phyloP scores from a whole-genome alignment of 2,329 filamentous ascomycete genomes.

The Aureobasidium sp. region DNA sequence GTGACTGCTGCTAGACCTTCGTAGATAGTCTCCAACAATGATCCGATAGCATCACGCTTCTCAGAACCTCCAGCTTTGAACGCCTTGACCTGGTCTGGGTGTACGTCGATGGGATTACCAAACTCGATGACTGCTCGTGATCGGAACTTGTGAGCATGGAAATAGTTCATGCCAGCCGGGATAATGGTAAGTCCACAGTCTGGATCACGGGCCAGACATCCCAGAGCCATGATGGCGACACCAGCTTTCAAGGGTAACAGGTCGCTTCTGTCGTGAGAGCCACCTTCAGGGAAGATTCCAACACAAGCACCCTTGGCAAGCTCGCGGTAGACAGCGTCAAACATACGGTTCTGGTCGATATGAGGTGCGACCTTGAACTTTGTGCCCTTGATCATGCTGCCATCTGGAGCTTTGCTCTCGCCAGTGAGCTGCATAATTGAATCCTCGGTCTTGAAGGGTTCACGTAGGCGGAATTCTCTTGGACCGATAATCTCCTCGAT shows the following conservation, averaged over 20 bases:
- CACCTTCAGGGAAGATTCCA: constrained; percentile 94
- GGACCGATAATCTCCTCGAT: constrained; percentile 76
- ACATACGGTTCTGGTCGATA: constrained; percentile 88
- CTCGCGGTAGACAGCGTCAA: constrained; percentile 86
- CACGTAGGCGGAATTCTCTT: constrained; percentile 78
- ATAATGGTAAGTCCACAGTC: constrained; percentile 89
- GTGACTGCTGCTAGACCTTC: constrained; percentile 81
- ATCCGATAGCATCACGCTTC: constrained; percentile 77
- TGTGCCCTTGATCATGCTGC: constrained; percentile 63
- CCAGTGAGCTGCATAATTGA: constrained; percentile 76
- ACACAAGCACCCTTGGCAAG: constrained; percentile 79
- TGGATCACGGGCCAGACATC: constrained; percentile 75
- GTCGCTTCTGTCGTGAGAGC: constrained; percentile 89
- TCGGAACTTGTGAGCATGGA: constrained; percentile 96
- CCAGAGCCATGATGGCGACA: constrained; percentile 95
- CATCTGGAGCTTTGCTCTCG: constrained; percentile 52
- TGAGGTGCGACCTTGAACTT: constrained; percentile 86
- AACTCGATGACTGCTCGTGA: constrained; percentile 95
- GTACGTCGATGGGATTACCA: constrained; percentile 79
- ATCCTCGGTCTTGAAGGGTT: constrained; percentile 70
- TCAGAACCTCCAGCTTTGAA: constrained; percentile 65
- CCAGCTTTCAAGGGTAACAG: constrained; percentile 93
- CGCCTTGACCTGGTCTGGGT: constrained; percentile 71
- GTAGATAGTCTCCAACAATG: constrained; percentile 79
- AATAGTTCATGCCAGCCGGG: constrained; percentile 98